Percentiles rank a stretch among this genome's conserved stretches.
phyloP scores from a whole-genome alignment of 345 rosid genomes.

The Luvunga scandens region DNA sequence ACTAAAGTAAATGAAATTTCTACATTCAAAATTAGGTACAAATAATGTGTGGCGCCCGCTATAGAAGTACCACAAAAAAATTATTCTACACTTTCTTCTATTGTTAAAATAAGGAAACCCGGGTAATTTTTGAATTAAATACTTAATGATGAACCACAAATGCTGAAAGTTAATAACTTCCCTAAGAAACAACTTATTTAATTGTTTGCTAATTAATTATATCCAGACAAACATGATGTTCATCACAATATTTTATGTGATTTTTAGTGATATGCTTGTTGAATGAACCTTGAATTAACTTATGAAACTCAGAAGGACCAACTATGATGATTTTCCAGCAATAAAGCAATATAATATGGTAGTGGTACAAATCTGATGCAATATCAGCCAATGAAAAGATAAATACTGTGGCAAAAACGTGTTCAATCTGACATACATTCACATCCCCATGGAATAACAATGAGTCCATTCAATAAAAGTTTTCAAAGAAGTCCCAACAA shows the following conservation, averaged over 20 bases:
- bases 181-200: neutral
- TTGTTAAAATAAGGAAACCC: neutral
- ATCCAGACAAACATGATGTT: neutral
- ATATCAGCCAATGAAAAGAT: neutral
- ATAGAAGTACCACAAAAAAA: neutral
- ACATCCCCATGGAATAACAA: constrained; percentile 13
- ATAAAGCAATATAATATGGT: constrained; percentile 9
- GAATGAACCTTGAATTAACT: constrained; percentile 1
- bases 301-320: neutral
- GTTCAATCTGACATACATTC: constrained; percentile 8
- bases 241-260: constrained; percentile 21
- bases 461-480: constrained; percentile 1
- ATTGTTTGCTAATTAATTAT: neutral
- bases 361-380: neutral
- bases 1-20: too few relatives aligned
- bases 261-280: neutral
- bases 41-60: neutral
- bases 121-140: neutral
- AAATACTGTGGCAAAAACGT: neutral
- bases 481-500: constrained; percentile 12
- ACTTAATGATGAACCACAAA: neutral
- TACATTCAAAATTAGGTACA: neutral
- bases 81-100: neutral
- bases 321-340: constrained; percentile 13
- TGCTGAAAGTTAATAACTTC: neutral